Base-by-base conservation (phyloP, 2,329 filamentous ascomycete genomes). In the Monosporascus sp. region DNA sequence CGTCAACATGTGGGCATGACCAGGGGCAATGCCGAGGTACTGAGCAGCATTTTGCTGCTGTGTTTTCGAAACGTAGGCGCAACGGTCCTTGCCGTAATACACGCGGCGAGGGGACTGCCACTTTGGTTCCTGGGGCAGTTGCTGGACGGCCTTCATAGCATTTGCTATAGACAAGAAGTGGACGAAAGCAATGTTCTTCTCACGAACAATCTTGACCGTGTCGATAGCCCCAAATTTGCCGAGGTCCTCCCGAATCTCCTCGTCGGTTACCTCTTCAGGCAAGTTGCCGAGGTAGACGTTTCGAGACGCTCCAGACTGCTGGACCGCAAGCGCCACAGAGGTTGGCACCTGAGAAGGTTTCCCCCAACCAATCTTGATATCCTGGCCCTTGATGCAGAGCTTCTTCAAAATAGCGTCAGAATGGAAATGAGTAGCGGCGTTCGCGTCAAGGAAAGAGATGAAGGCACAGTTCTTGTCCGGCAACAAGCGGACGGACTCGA, bases 401-500 rank as follows among this genome's bases (percentile, higher is more conserved):
- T 97, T 99, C 81, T 99, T 99, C 82, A 99, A 83, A 74, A 99
- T 99, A 62, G 94, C 94, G 79, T 99, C 94, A 20, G 94, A 99
- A 78, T 99, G 94, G 76, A 99, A 99, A 71, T 99, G 94, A 22
- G 93, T 97, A 52, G 94, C 94, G 31, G 94, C 97, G 75, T 92
- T 96, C 65, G 92, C 91, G 68, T 99, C 94, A 60, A 99, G 80
- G 78, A 99, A 99, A 7, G 94, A 99, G 69, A 99, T 97, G 79
- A 99, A 99, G 54, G 94, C 94, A 68, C 94, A 99, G 80, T 97
- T 99, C 89, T 97, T 99, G 75, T 99, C 94, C 24, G 93, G 90
- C 51, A 99, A 80, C 60, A 99, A 82, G 63, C 94, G 88, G 50
- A 99, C 94, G n/a, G 94, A 97, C 77, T 99, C 94, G 65, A 99